Percentiles rank a stretch among this genome's conserved stretches.
Evolutionary conservation across 257 asterid species (phyloP).

Genomic region (Nicotiana tabacum): DNA sequence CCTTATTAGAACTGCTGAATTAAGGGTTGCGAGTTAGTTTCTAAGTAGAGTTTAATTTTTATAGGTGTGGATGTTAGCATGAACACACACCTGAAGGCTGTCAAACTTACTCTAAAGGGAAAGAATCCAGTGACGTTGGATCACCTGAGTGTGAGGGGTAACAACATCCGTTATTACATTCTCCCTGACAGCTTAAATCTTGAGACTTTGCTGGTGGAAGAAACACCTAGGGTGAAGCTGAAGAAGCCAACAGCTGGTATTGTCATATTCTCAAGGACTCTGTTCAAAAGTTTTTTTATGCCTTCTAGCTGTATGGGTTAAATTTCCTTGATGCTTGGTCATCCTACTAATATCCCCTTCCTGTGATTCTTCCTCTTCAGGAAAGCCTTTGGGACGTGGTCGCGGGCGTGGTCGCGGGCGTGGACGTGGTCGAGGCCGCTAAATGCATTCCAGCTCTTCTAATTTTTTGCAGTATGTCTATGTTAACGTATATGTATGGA

Average conservation of each 20-base stretch:
- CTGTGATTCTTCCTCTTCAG: conserved; percentile 22
- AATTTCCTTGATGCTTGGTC: background rate
- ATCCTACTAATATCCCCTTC: background rate
- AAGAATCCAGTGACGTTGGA: conserved; percentile 82
- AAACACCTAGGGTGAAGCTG: conserved; percentile 84
- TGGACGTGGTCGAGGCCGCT: conserved; percentile 87
- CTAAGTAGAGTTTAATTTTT: background rate
- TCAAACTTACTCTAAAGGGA: conserved; percentile 77
- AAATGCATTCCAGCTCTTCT: conserved; percentile 19
- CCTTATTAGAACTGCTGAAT: background rate
- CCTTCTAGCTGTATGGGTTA: background rate
- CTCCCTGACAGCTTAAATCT: conserved; percentile 84
- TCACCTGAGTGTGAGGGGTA: conserved; percentile 87
- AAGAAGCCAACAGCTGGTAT: conserved; percentile 86
- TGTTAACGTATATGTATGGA: conserved; percentile 30
- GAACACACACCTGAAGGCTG: conserved; percentile 83
- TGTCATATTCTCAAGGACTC: background rate
- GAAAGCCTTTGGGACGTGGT: conserved; percentile 73
- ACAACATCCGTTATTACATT: conserved; percentile 76
- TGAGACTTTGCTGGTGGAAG: conserved; percentile 81
- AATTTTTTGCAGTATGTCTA: conserved; percentile 33
- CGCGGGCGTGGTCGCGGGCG: conserved; percentile 90
- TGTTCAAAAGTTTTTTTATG: background rate
- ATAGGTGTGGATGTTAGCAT: conserved; percentile 86
- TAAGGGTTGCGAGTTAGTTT: background rate